These are phyloP conservation scores for Chrysoporthe cubensis DNA, from an alignment of 2,329 filamentous ascomycete species.

Conservation along the genomic window DNA sequence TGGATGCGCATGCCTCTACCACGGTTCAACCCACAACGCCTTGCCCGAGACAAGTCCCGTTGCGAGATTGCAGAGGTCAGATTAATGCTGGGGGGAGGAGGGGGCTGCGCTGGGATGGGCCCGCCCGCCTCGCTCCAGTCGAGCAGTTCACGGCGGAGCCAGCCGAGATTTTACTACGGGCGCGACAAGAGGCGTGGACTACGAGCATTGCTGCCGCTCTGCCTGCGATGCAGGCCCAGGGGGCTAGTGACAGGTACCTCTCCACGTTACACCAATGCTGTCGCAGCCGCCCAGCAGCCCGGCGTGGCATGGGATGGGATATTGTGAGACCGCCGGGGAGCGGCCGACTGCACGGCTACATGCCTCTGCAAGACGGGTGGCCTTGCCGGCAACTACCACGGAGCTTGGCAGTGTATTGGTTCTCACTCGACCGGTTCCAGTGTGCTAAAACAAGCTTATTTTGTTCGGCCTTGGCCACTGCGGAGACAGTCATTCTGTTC, in stretches of 20 bases:
- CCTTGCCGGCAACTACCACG: neutral
- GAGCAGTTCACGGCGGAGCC: constrained; percentile 10
- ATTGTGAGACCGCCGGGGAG: neutral
- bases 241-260: neutral
- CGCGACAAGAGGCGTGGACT: neutral
- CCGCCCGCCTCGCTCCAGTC: neutral
- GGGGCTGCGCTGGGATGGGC: neutral
- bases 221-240: neutral
- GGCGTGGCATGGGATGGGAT: constrained; percentile 6
- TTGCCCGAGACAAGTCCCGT: constrained; percentile 4
- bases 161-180: constrained; percentile 2
- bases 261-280: constrained; percentile 13
- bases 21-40: neutral
- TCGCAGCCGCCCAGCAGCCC: constrained; percentile 17
- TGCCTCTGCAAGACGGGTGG: neutral
- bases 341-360: constrained; percentile 8
- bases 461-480: constrained; percentile 11
- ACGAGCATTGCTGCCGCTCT: neutral
- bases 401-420: neutral
- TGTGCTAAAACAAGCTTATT: constrained; percentile 22
- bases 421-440: neutral
- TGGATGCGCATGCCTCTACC: neutral
- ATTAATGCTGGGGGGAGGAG: neutral
- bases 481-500: constrained; percentile 2
- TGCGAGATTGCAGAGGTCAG: neutral